Evolutionary conservation across 805 yeast species (phyloP), one percentile per base, ranked within the genome.

Genomic region (Kodamaea nitidulidarum): DNA sequence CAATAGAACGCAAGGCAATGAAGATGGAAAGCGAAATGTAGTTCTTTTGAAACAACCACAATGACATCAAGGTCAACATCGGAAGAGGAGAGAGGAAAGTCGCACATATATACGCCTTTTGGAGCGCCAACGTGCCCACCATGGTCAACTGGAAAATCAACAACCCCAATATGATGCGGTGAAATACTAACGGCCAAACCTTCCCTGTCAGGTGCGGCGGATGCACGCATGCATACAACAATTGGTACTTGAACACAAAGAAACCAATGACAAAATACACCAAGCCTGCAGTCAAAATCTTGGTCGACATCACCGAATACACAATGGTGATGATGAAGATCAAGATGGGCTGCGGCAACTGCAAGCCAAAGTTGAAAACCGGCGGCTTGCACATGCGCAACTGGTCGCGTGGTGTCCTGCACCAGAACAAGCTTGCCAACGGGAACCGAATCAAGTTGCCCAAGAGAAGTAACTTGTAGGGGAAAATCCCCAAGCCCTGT

Each of bases 121-220:
- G 88, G 41, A 87, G 73, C 0, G 86, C 88, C 43, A 91, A 69
- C 0, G 95, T 80, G 2, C 98, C 98, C 0, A 91, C 88, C 86
- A 90, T 88, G 9, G 96, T 88, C 43, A 91, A 63, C 55, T 93
- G 98, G 59, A 91, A 88, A 11, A 91, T 68, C 24, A 85, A 61
- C 17, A 91, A 62, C 0, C 98, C 98, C 42, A 88, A 56, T 40
- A 85, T 78, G 1, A 90, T 78, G 48, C 98, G 72, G 50, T 95
- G 72, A 54, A 85, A 84, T 2, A 91, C 81, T 35, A 88, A 67
- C 0, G 96, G 95, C 98, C 97, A 91, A 1, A 91, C 95, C 55
- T 84, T 85, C 1, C 98, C 98, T 0, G 96, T 93, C 0, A 96
- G 88, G 62, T 93, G 98, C 27, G 95, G 96, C 7, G 95, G 90